phyloP scores from a whole-genome alignment of 495 filamentous ascomycete species.

The Cercophora scortea region DNA sequence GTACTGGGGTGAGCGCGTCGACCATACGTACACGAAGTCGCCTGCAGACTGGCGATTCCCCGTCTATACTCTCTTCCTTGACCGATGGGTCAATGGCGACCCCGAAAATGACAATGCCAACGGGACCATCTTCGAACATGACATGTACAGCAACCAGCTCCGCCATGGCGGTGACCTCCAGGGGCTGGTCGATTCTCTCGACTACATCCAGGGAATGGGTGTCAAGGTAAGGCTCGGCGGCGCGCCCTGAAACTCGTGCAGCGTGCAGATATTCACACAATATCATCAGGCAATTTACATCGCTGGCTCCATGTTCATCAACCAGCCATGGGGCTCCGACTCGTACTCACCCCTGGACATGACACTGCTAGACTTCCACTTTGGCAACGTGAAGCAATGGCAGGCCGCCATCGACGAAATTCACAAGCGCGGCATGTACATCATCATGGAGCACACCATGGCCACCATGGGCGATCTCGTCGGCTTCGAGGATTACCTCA shows the following conservation, averaged over 20 bases:
- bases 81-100: slow-evolving; percentile 63
- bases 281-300: slow-evolving; percentile 53
- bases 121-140: slow-evolving; percentile 59
- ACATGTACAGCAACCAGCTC: slow-evolving; percentile 55
- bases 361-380: slow-evolving; percentile 22
- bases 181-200: slow-evolving; percentile 55
- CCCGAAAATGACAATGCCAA: slow-evolving; percentile 64
- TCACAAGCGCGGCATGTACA: slow-evolving; percentile 61
- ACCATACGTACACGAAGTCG: slow-evolving; percentile 47
- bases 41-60: slow-evolving; percentile 64
- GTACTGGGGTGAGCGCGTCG: slow-evolving; percentile 54
- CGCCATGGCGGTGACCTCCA: slow-evolving; percentile 63
- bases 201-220: slow-evolving; percentile 67
- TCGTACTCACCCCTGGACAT: slow-evolving; percentile 34
- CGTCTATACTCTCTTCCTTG: slow-evolving; percentile 60
- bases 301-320: slow-evolving; percentile 45
- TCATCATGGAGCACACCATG: slow-evolving; percentile 63
- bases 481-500: slow-evolving; percentile 57
- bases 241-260: slow-evolving; percentile 38
- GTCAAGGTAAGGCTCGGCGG: slow-evolving; percentile 42
- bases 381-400: slow-evolving; percentile 51
- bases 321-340: slow-evolving; percentile 39
- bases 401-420: slow-evolving; percentile 54
- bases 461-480: slow-evolving; percentile 65
- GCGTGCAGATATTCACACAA: slow-evolving; percentile 29